phyloP scores from a whole-genome alignment of 495 filamentous ascomycete species.

The Parmelia sp. region DNA sequence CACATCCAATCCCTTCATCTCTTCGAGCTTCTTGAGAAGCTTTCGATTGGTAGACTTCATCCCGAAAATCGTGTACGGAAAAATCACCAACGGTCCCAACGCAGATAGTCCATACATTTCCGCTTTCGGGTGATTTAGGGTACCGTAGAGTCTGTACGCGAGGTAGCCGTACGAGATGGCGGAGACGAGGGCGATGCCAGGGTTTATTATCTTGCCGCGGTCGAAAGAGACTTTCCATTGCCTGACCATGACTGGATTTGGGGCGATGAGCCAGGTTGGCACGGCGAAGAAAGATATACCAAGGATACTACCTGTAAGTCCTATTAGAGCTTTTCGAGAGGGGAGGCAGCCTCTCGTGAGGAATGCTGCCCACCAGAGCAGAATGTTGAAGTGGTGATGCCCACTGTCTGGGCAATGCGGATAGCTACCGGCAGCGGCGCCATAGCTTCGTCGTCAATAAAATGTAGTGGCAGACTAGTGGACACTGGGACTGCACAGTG shows the following conservation, averaged over 20 bases:
- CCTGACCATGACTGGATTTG: constrained; percentile 42
- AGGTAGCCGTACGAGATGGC: constrained; percentile 40
- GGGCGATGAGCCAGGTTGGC: constrained; percentile 48
- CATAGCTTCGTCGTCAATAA: constrained; percentile 17
- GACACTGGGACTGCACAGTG: background rate
- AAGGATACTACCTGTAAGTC: constrained; percentile 34
- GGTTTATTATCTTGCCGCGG: constrained; percentile 33
- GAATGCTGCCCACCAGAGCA: constrained; percentile 29
- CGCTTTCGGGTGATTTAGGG: constrained; percentile 22
- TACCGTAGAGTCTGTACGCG: constrained; percentile 31
- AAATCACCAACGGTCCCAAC: constrained; percentile 34
- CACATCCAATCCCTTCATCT: constrained; percentile 27
- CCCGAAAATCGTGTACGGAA: constrained; percentile 45
- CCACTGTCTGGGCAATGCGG: constrained; percentile 41
- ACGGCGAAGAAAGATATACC: constrained; percentile 38
- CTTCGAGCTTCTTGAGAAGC: constrained; percentile 34
- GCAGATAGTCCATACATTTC: constrained; percentile 41
- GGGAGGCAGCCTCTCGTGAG: background rate
- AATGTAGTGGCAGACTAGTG: background rate
- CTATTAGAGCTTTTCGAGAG: background rate
- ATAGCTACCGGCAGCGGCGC: constrained; percentile 26
- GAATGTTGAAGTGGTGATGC: constrained; percentile 42
- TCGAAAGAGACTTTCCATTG: constrained; percentile 43
- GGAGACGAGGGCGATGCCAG: constrained; percentile 30
- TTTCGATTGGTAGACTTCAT: constrained; percentile 41